Evolutionary conservation across 306 rosid genomes (phyloP).

Genomic region (Lupinus albus): DNA sequence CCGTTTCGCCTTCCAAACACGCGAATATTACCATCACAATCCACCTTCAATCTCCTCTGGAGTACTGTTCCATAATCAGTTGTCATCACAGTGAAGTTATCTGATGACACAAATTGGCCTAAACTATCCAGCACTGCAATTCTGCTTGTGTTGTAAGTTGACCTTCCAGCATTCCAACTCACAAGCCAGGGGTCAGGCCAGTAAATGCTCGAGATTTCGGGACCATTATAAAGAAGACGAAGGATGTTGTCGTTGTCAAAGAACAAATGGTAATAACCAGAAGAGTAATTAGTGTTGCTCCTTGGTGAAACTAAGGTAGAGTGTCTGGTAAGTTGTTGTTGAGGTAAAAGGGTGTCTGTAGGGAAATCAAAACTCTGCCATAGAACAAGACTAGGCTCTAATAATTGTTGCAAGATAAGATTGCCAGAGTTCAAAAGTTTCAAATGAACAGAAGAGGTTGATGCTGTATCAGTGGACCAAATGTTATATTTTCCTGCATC

Average conservation of each 20-base stretch:
- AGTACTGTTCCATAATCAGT: slow-evolving; percentile 46
- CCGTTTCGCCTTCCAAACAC: slow-evolving; percentile 42
- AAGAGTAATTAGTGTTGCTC: slow-evolving; percentile 51
- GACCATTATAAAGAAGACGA: slow-evolving; percentile 57
- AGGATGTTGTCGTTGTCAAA: slow-evolving; percentile 55
- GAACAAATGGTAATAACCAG: slow-evolving; percentile 54
- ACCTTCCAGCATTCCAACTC: slow-evolving; percentile 43
- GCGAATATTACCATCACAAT: slow-evolving; percentile 57
- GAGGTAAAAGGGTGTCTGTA: slow-evolving; percentile 56
- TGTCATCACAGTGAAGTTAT: slow-evolving; percentile 43
- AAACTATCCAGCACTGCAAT: slow-evolving; percentile 48
- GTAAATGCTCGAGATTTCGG: slow-evolving; percentile 53
- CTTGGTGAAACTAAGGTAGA: slow-evolving; percentile 51
- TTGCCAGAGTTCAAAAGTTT: slow-evolving; percentile 46
- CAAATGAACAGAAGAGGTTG: slow-evolving; percentile 18
- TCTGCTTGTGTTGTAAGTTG: slow-evolving; percentile 52
- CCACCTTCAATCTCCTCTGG: slow-evolving; percentile 55
- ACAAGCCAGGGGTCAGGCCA: slow-evolving; percentile 59
- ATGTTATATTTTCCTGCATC: slow-evolving; percentile 42
- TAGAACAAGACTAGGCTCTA: background rate
- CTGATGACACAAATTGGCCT: slow-evolving; percentile 58
- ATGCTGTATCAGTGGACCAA: slow-evolving; percentile 54
- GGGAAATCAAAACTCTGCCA: slow-evolving; percentile 65
- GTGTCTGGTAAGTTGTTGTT: slow-evolving; percentile 46
- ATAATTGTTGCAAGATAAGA: slow-evolving; percentile 40